These are phyloP conservation scores for Melaleuca quinquenervia DNA, from an alignment of 345 rosid genomes.

Conservation along the genomic window DNA sequence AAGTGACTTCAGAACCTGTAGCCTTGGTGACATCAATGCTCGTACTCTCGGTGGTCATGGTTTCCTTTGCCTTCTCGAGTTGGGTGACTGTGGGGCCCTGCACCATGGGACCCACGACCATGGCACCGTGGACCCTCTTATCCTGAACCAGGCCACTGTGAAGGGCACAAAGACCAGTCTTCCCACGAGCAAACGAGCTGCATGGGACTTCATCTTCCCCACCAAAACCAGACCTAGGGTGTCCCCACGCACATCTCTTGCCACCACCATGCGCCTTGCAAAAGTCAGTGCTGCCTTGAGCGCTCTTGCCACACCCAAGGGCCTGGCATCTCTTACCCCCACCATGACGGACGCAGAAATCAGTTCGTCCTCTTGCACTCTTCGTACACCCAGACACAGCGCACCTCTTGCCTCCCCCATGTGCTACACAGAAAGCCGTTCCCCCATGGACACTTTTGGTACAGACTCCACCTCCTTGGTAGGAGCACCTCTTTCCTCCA, in stretches of 20 bases:
- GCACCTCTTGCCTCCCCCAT: slow-evolving; percentile 98
- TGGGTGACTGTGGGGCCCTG: slow-evolving; percentile 32
- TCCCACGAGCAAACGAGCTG: slow-evolving; percentile 75
- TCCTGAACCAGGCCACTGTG: slow-evolving; percentile 77
- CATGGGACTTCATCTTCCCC: slow-evolving; percentile 62
- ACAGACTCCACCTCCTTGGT: slow-evolving; percentile 71
- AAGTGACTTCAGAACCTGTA: slow-evolving; percentile 15
- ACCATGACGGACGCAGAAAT: slow-evolving; percentile 92
- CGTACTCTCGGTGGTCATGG: slow-evolving; percentile 34
- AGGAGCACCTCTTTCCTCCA: slow-evolving; percentile 94
- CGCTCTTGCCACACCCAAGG: slow-evolving; percentile 89
- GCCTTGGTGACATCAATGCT: slow-evolving; percentile 33
- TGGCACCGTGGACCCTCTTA: slow-evolving; percentile 83
- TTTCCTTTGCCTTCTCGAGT: slow-evolving; percentile 49
- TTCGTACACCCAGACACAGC: slow-evolving; percentile 76
- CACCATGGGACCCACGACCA: slow-evolving; percentile 37
- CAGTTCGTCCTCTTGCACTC: slow-evolving; percentile 97
- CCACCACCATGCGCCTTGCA: slow-evolving; percentile 99
- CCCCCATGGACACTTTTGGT: slow-evolving; percentile 98
- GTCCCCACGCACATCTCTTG: slow-evolving; percentile 91
- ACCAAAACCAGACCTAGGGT: slow-evolving; percentile 21
- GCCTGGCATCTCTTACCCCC: slow-evolving; percentile 89
- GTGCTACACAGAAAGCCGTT: slow-evolving; percentile 95
- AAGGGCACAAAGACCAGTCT: slow-evolving; percentile 82
- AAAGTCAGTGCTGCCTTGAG: slow-evolving; percentile 96